Conservation (phyloP, 2,329 filamentous ascomycete species). For the Microsporum ferrugineum region DNA sequence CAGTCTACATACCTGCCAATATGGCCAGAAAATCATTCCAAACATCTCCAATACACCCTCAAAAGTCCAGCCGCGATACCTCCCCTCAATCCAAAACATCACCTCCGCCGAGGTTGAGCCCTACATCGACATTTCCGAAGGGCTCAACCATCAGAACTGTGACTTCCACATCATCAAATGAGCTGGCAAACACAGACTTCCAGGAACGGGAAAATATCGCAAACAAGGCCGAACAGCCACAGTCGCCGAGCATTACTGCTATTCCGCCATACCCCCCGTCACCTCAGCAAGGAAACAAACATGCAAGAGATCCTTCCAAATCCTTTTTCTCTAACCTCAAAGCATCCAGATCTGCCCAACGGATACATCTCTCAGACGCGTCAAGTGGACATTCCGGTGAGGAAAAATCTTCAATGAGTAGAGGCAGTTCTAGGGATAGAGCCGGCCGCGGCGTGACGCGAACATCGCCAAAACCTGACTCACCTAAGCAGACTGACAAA, state of each 20-base stretch:
- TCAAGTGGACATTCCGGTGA: constrained; percentile 25
- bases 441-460: constrained; percentile 21
- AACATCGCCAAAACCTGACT: neutral
- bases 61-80: constrained; percentile 11
- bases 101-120: constrained; percentile 9
- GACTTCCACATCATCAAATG: constrained; percentile 15
- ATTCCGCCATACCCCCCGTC: constrained; percentile 37
- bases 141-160: constrained; percentile 31
- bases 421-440: constrained; percentile 36
- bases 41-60: constrained; percentile 10
- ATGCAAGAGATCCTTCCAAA: constrained; percentile 34
- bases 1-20: constrained; percentile 3
- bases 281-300: constrained; percentile 27
- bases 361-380: constrained; percentile 31
- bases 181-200: neutral
- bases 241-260: constrained; percentile 35
- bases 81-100: constrained; percentile 4
- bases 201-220: constrained; percentile 12
- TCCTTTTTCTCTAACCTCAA: constrained; percentile 39
- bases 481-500: neutral
- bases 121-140: constrained; percentile 10
- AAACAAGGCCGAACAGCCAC: constrained; percentile 17
- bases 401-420: constrained; percentile 30
- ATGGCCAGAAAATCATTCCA: constrained; percentile 15
- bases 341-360: constrained; percentile 36